Conservation (phyloP, 177 flowering plant genomes). For the Vitis hybrid region DNA sequence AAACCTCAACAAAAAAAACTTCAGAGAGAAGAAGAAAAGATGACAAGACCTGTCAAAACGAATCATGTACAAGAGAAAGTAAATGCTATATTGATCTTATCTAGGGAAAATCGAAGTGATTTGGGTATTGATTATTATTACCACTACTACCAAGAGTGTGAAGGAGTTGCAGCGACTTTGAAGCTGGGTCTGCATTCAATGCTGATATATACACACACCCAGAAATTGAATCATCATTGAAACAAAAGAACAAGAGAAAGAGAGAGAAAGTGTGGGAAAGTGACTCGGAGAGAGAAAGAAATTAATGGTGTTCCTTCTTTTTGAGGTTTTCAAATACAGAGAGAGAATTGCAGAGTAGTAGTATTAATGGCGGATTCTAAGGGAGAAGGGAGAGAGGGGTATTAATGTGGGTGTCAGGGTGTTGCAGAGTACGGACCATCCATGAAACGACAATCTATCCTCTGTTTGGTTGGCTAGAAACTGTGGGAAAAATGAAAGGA, state of each 20-base stretch:
- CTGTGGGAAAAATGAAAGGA: too few relatives aligned
- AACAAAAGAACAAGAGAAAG: not conserved
- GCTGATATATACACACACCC: slow-evolving; percentile 1
- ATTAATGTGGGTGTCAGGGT: slow-evolving; percentile 10
- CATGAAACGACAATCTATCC: slow-evolving; percentile 12
- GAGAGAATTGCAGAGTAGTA: slow-evolving; percentile 14
- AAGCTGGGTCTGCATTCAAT: slow-evolving; percentile 26
- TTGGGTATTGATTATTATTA: too few relatives aligned
- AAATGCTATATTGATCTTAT: slow-evolving; percentile 11
- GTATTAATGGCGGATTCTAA: slow-evolving; percentile 30
- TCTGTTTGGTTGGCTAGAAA: too few relatives aligned
- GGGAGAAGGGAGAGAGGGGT: slow-evolving; percentile 2
- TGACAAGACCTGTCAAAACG: not conserved
- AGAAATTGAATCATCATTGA: slow-evolving; percentile 25
- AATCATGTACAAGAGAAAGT: slow-evolving; percentile 3
- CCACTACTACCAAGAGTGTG: slow-evolving; percentile 1
- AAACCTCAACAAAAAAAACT: not conserved
- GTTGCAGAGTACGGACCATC: not conserved
- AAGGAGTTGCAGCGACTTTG: slow-evolving; percentile 24
- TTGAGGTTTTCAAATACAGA: slow-evolving; percentile 10
- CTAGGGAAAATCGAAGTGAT: slow-evolving; percentile 15
- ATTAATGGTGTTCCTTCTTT: slow-evolving; percentile 10
- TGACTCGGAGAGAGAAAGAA: slow-evolving; percentile 3
- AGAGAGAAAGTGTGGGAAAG: slow-evolving; percentile 5
- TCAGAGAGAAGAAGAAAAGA: slow-evolving; percentile 1